A percentile compares a stretch with the other conserved stretches of the same genome.
phyloP scores from a whole-genome alignment of 2,329 filamentous ascomycete species.

The Talaromyces sp. region DNA sequence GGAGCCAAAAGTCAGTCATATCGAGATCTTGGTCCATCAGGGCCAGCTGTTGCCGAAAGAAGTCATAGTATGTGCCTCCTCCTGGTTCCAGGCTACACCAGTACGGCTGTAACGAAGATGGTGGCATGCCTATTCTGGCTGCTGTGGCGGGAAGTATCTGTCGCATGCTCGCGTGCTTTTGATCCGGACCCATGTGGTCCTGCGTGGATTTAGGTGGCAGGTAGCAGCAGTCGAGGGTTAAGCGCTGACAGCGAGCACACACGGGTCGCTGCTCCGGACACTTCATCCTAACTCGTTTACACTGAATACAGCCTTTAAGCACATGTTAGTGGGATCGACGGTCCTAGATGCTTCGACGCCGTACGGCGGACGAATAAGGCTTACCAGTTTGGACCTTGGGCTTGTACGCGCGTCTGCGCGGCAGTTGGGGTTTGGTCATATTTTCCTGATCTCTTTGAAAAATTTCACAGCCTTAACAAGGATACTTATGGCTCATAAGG shows the following conservation, averaged over 20 bases:
- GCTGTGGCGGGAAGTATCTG: neutral
- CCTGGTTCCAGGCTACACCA: neutral
- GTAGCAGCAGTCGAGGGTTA: neutral
- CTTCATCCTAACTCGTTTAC: neutral
- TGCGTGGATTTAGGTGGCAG: neutral
- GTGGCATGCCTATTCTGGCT: neutral
- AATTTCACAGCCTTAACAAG: neutral
- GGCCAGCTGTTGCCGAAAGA: neutral
- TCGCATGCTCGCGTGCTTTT: neutral
- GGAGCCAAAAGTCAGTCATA: constrained; percentile 3
- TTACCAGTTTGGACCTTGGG: neutral
- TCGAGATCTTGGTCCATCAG: constrained; percentile 4
- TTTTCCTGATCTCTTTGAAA: neutral
- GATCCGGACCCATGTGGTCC: neutral
- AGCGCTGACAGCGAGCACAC: constrained; percentile 1
- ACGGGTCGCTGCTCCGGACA: constrained; percentile 2
- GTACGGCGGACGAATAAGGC: neutral
- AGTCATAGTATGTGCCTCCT: neutral
- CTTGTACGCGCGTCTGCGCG: neutral
- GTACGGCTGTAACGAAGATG: neutral
- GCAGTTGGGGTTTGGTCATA: neutral
- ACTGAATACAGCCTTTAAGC: neutral
- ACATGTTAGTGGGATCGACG: neutral
- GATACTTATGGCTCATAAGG: neutral
- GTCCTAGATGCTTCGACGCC: too few species aligned